Conservation (phyloP, 345 rosid genomes). For the Euclidium syriacum region DNA sequence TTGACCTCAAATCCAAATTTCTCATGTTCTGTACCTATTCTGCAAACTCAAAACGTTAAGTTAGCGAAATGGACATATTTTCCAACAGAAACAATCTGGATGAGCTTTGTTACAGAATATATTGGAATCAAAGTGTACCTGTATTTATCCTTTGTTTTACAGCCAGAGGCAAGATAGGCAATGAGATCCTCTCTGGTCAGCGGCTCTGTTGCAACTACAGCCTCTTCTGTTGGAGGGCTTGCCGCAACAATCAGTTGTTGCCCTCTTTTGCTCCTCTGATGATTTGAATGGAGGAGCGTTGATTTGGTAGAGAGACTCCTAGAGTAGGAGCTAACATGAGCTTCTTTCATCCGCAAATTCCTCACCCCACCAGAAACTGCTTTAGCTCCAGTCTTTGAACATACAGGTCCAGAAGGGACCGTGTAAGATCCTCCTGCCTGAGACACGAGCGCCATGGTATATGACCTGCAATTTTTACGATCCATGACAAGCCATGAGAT, state of each 20-base stretch:
- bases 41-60: slow-evolving; percentile 34
- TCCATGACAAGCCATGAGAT: background rate
- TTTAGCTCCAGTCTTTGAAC: slow-evolving; percentile 29
- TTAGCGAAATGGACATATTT: slow-evolving; percentile 1
- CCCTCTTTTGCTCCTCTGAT: slow-evolving; percentile 43
- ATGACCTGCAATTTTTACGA: slow-evolving; percentile 20
- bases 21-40: slow-evolving; percentile 99
- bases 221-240: slow-evolving; percentile 92
- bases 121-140: slow-evolving; percentile 43
- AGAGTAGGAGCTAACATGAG: slow-evolving; percentile 28
- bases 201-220: slow-evolving; percentile 65
- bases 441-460: slow-evolving; percentile 56
- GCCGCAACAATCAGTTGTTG: slow-evolving; percentile 58
- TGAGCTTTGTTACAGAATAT: background rate
- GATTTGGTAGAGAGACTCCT: slow-evolving; percentile 31
- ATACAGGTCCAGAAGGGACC: slow-evolving; percentile 30
- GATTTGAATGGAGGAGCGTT: slow-evolving; percentile 23
- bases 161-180: slow-evolving; percentile 88
- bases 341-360: slow-evolving; percentile 36
- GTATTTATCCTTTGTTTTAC: slow-evolving; percentile 93
- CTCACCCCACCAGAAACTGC: slow-evolving; percentile 25
- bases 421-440: slow-evolving; percentile 43
- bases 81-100: background rate
- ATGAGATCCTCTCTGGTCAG: slow-evolving; percentile 88
- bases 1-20: slow-evolving; percentile 90